Evolutionary conservation across 495 filamentous ascomycete genomes (phyloP).

Genomic region (Parmelia sp.): DNA sequence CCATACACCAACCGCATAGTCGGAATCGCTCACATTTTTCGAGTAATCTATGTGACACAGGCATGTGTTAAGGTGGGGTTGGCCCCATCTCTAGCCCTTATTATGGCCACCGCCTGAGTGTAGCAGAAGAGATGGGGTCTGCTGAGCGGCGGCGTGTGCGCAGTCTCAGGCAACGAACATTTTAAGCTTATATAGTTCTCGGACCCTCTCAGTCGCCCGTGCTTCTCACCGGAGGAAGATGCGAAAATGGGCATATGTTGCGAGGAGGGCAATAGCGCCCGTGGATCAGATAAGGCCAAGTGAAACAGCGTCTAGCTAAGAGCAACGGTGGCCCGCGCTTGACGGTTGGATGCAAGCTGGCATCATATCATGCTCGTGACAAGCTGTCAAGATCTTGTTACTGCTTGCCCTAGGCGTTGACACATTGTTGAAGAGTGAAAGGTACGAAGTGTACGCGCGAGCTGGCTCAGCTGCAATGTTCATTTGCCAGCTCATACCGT

Average conservation of each 20-base stretch:
- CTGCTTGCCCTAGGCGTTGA: neutral
- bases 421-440: neutral
- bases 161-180: too few species aligned
- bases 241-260: neutral
- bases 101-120: neutral
- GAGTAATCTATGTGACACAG: neutral
- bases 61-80: neutral
- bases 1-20: too few species aligned
- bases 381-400: neutral
- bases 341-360: neutral
- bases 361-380: neutral
- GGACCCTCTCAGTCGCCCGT: too few species aligned
- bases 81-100: neutral
- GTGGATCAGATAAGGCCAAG: neutral
- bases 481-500: neutral
- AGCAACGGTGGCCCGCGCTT: neutral
- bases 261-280: neutral
- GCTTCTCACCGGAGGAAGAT: neutral
- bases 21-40: too few species aligned
- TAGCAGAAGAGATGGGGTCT: neutral
- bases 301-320: neutral
- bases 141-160: neutral
- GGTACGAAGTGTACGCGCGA: neutral
- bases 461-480: neutral
- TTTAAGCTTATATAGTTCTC: too few species aligned